phyloP scores from a whole-genome alignment of 331 rosid species.

The Rosa hybrid region DNA sequence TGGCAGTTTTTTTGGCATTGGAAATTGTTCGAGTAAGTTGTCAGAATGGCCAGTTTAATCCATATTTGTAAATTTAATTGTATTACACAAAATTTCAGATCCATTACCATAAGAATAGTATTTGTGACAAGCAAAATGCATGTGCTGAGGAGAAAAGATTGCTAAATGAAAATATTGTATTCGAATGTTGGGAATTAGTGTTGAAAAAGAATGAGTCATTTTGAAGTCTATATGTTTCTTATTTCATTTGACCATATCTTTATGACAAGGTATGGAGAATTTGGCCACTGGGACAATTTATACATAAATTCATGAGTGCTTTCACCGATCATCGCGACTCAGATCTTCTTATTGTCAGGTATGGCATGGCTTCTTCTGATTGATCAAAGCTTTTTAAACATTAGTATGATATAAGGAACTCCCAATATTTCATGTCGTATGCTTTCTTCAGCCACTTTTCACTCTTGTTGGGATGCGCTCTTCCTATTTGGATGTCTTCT shows the following conservation, averaged over 20 bases:
- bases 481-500: slow-evolving; percentile 93
- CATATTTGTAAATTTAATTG: not conserved
- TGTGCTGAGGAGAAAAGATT: not conserved
- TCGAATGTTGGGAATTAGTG: not conserved
- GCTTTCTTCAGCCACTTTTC: slow-evolving; percentile 73
- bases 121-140: not conserved
- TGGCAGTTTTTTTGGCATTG: slow-evolving; percentile 76
- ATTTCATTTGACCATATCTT: slow-evolving; percentile 25
- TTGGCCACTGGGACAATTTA: slow-evolving; percentile 75
- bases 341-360: slow-evolving; percentile 91
- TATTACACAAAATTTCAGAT: not conserved
- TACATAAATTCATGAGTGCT: slow-evolving; percentile 87
- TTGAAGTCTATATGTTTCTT: not conserved
- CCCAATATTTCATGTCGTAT: slow-evolving; percentile 17
- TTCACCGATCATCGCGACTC: slow-evolving; percentile 97
- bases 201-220: not conserved
- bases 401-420: slow-evolving; percentile 15
- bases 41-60: slow-evolving; percentile 3
- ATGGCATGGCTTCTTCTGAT: slow-evolving; percentile 10
- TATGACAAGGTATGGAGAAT: slow-evolving; percentile 76
- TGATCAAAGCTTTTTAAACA: not conserved
- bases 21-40: slow-evolving; percentile 89
- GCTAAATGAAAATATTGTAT: not conserved
- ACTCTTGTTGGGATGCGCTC: slow-evolving; percentile 88
- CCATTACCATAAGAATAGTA: not conserved